Evolutionary conservation across 1,284 basidiomycete genomes (phyloP), one percentile per base, ranked within the genome.

Genomic region (Albatrellus sp.): DNA sequence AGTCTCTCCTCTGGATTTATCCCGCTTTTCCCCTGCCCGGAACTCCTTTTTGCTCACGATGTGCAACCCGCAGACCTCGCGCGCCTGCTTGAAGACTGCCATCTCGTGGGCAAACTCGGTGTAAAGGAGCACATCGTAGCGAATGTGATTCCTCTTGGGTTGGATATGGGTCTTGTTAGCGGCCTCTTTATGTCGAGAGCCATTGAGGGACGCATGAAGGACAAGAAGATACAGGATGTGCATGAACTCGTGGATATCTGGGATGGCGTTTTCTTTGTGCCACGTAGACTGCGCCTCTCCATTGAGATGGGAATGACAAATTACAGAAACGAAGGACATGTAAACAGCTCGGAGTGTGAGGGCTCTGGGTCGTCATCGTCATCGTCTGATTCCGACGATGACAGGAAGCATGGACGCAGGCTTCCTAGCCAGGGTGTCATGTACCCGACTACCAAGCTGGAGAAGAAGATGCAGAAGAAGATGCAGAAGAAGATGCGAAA

Each of bases 21-120:
- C 11, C 35, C 42, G 14, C 37, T 44, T 9, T 37, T 37, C 35
- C 42, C 42, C 11, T 12, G 13, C 11, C 42, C 42, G 7, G 35
- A 16, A 17, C 20, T 28, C 34, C 42, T 44, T 11, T 14, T 37
- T 12, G 42, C 35, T 17, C 42, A 44, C 36, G 42, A 44, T 29
- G 42, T 44, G 12, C 42, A 17, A 34, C 42, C 42, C 13, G 42
- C 14, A 14, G 42, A 44, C 33, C 19, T 44, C 28, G 20, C 42
- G n/a, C 42, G 42, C 34, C 35, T 44, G 17, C 42, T 44, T 10
- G 42, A 44, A 30, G 42, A 44, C 42, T 44, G 42, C 28, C 42
- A 44, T 17, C 42, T 44, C 13, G 13, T 44, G 19, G 42, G 42
- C 19, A 34, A 44, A 36, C 28, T 44, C 14, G 14, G 16, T 5